phyloP scores from a whole-genome alignment of 352 stramenopile genomes.

The Pythium plurisporium region DNA sequence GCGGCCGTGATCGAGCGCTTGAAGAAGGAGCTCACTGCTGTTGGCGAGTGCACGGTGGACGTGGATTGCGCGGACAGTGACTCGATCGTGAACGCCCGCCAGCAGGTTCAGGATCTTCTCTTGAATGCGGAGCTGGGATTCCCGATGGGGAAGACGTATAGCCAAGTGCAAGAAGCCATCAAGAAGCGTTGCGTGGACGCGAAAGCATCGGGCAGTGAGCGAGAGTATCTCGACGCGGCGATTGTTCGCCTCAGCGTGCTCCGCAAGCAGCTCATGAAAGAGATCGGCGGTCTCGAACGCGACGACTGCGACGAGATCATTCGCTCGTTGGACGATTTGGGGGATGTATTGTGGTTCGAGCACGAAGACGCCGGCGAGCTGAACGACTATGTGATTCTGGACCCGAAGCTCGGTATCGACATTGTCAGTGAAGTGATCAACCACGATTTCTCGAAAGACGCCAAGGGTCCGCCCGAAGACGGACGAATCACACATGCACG shows the following conservation, averaged over 20 bases:
- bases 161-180: neutral
- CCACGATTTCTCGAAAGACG: constrained; percentile 9
- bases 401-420: constrained; percentile 28
- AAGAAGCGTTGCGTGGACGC: neutral
- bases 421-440: constrained; percentile 14
- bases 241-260: neutral
- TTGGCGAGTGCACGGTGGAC: neutral
- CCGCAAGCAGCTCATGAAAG: neutral
- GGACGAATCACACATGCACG: constrained; percentile 5
- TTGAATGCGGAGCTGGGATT: neutral
- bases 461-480: neutral
- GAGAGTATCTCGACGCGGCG: neutral
- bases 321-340: constrained; percentile 10
- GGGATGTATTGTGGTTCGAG: constrained; percentile 18
- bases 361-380: constrained; percentile 1
- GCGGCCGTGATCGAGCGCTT: neutral
- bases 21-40: neutral
- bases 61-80: neutral
- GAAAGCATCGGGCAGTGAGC: neutral
- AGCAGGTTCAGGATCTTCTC: neutral
- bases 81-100: neutral
- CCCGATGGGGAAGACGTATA: constrained; percentile 4
- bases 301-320: constrained; percentile 6
- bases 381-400: constrained; percentile 6
- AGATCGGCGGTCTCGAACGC: neutral